Conservation (phyloP, 345 rosid species). For the Eucalyptus dawsonii region DNA sequence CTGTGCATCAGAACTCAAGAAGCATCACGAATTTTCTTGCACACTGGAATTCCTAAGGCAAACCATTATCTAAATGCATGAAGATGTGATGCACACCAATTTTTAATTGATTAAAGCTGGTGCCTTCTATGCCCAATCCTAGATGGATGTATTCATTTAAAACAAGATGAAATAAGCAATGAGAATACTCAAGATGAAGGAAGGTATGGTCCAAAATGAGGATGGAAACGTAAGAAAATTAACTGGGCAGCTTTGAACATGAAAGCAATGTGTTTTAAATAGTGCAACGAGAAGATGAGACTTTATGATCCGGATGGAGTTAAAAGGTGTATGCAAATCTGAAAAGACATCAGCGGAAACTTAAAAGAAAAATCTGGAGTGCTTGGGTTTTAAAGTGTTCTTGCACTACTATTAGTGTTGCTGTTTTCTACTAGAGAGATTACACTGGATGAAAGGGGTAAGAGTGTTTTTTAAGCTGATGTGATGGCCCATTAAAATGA, state of each 20-base stretch:
- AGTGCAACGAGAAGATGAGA: background rate
- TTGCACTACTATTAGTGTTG: background rate
- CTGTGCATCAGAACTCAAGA: background rate
- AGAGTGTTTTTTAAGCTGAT: background rate
- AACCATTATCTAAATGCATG: background rate
- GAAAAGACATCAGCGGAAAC: background rate
- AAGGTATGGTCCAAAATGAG: background rate
- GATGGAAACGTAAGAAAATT: background rate
- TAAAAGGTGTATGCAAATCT: background rate
- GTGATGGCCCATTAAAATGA: background rate
- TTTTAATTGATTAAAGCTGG: background rate
- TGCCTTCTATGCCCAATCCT: background rate
- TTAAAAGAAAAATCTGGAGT: background rate
- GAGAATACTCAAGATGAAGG: background rate
- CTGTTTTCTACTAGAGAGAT: background rate
- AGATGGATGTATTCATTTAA: background rate
- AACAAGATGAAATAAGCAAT: background rate
- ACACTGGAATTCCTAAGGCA: background rate
- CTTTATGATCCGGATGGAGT: background rate
- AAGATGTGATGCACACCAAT: background rate
- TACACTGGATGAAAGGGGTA: background rate
- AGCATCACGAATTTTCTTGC: background rate
- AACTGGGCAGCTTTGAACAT: background rate
- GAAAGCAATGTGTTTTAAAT: background rate
- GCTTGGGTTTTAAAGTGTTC: background rate